Evolutionary conservation across 179 eudicot genomes (phyloP).

Genomic region (Sideroxylon spinosum): DNA sequence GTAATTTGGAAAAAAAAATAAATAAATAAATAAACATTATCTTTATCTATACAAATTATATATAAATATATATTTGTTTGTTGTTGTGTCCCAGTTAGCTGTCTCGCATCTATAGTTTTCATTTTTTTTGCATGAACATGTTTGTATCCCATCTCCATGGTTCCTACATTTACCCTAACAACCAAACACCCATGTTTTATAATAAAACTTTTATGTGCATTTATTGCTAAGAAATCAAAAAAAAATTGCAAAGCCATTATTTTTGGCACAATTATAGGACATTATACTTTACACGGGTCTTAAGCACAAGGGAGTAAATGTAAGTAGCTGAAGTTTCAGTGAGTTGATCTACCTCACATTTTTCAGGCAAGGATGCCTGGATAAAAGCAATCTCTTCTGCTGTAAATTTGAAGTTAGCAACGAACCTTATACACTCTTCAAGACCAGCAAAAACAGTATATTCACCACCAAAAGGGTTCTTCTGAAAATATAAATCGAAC

Average conservation of each 20-base stretch:
- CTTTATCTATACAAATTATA: too few species aligned
- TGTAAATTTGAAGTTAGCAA: conserved; percentile 75
- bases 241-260: not conserved
- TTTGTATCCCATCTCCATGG: too few species aligned
- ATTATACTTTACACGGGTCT: not conserved
- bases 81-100: too few species aligned
- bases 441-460: conserved; percentile 93
- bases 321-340: not conserved
- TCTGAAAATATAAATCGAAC: conserved; percentile 89
- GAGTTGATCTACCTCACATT: conserved; percentile 67
- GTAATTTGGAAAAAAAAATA: too few species aligned
- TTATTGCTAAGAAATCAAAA: not conserved
- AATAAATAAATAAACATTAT: too few species aligned
- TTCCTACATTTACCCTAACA: not conserved
- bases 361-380: conserved; percentile 53
- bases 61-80: too few species aligned
- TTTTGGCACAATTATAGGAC: not conserved
- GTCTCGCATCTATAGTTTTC: too few species aligned
- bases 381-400: conserved; percentile 70
- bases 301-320: not conserved
- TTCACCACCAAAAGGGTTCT: conserved; percentile 87
- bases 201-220: not conserved
- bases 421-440: conserved; percentile 87
- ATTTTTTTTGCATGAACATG: too few species aligned
- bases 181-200: not conserved